phyloP scores from a whole-genome alignment of 441 rosid genomes.

The Gossypium armourianum region DNA sequence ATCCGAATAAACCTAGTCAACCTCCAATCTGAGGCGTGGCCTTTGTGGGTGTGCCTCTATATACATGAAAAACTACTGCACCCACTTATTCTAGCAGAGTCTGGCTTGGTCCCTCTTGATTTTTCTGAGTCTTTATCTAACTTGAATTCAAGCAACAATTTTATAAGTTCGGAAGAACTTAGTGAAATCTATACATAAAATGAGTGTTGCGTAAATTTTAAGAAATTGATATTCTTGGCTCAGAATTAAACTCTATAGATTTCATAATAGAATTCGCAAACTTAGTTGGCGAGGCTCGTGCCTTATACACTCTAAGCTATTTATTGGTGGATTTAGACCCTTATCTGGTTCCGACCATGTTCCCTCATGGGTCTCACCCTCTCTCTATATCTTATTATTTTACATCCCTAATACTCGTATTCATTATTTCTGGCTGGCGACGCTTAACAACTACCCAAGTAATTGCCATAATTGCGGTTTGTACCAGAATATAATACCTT shows the following conservation, averaged over 20 bases:
- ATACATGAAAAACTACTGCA: background rate
- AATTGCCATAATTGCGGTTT: background rate
- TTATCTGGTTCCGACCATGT: background rate
- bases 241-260: background rate
- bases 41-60: background rate
- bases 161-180: background rate
- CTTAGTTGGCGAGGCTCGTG: background rate
- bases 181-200: background rate
- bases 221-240: background rate
- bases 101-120: background rate
- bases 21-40: background rate
- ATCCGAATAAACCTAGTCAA: background rate
- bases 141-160: background rate
- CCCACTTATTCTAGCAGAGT: background rate
- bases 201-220: background rate
- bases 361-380: background rate
- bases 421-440: no score
- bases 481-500: background rate
- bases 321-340: background rate
- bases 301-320: background rate
- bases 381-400: no score
- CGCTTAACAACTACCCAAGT: background rate
- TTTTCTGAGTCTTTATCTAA: background rate
- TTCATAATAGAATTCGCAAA: background rate
- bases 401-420: background rate